phyloP scores from a whole-genome alignment of 2,329 filamentous ascomycete species.

The Monosporascus ibericus region DNA sequence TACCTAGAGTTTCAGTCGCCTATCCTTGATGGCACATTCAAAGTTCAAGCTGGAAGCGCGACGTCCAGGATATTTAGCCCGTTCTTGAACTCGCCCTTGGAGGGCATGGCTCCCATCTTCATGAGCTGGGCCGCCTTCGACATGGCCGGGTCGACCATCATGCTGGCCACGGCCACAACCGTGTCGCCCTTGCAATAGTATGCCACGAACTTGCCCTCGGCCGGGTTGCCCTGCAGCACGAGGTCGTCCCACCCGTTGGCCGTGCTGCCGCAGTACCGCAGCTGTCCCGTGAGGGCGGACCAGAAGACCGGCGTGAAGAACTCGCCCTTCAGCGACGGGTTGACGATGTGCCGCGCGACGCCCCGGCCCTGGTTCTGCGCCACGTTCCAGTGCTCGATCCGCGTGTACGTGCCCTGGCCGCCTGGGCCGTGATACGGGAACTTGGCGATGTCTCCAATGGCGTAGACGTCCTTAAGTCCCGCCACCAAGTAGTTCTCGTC shows the following conservation, averaged over 20 bases:
- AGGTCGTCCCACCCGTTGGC: slow-evolving; percentile 78
- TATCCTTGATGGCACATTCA: neutral
- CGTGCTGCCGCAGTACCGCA: slow-evolving; percentile 91
- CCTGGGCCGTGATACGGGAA: slow-evolving; percentile 92
- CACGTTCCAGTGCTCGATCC: slow-evolving; percentile 99
- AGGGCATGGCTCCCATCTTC: slow-evolving; percentile 73
- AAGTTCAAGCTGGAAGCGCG: slow-evolving; percentile 15
- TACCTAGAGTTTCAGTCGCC: neutral
- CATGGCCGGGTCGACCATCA: slow-evolving; percentile 87
- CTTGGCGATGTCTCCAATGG: slow-evolving; percentile 90
- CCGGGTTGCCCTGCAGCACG: slow-evolving; percentile 69
- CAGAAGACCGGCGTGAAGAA: slow-evolving; percentile 93
- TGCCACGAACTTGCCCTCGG: slow-evolving; percentile 76
- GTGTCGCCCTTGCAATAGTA: slow-evolving; percentile 85
- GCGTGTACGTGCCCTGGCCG: slow-evolving; percentile 62
- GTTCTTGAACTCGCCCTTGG: slow-evolving; percentile 67
- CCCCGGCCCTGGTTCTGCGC: slow-evolving; percentile 86
- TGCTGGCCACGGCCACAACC: slow-evolving; percentile 83
- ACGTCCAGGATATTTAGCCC: slow-evolving; percentile 46
- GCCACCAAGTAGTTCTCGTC: slow-evolving; percentile 74
- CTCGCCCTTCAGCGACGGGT: slow-evolving; percentile 55
- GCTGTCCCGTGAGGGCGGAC: slow-evolving; percentile 83
- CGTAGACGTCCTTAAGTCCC: slow-evolving; percentile 78
- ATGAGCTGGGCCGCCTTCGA: slow-evolving; percentile 78
- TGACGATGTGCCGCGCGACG: slow-evolving; percentile 71